Conservation (phyloP, 2,329 filamentous ascomycete genomes). For the Scleromitrula shiraiana region DNA sequence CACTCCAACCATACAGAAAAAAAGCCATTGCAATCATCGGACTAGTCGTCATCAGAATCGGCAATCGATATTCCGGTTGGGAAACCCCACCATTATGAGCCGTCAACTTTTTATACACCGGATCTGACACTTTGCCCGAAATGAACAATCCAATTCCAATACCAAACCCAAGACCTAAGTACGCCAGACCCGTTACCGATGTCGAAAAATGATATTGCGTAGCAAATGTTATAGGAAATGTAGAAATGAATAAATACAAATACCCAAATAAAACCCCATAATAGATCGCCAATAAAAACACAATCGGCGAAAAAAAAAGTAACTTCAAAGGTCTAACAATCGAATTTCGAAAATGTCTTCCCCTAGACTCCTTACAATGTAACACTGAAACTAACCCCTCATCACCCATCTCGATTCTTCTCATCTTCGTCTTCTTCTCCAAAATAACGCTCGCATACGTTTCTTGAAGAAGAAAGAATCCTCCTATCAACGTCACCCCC, state of each 20-base stretch:
- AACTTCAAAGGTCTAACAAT: conserved; percentile 33
- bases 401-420: neutral
- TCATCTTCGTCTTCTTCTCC: conserved; percentile 37
- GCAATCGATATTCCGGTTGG: conserved; percentile 35
- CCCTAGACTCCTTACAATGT: neutral
- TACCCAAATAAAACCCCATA: conserved; percentile 38
- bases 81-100: conserved; percentile 40
- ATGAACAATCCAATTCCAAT: conserved; percentile 19
- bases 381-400: neutral
- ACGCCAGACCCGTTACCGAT: conserved; percentile 30
- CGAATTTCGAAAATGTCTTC: neutral
- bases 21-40: conserved; percentile 34
- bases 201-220: conserved; percentile 30
- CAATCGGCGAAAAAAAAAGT: conserved; percentile 24
- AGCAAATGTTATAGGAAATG: conserved; percentile 11
- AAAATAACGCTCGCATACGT: conserved; percentile 40
- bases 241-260: conserved; percentile 16
- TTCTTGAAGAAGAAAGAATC: conserved; percentile 30
- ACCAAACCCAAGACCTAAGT: conserved; percentile 36
- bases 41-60: conserved; percentile 32
- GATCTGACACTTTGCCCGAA: conserved; percentile 21
- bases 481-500: conserved; percentile 25
- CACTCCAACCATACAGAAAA: conserved; percentile 41
- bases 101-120: conserved; percentile 36
- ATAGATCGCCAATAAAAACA: conserved; percentile 32